A percentile compares a stretch with the other conserved stretches of the same genome.
Conservation (phyloP, 2,329 filamentous ascomycete genomes). For the Gnomoniopsis smithogilvyi region DNA sequence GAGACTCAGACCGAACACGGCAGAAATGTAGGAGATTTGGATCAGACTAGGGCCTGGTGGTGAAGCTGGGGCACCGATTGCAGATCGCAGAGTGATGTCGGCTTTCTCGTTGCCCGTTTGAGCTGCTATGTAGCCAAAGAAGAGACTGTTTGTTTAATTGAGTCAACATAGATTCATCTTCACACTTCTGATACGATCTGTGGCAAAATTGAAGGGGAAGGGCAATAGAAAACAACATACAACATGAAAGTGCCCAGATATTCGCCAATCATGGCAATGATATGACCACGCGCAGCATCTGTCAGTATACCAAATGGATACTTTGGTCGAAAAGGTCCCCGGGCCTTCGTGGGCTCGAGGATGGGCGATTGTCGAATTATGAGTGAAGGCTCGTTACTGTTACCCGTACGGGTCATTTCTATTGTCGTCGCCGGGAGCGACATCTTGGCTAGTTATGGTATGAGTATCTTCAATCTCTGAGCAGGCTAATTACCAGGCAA, state of each 20-base stretch:
- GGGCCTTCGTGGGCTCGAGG: constrained; percentile 1
- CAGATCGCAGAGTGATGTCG: constrained; percentile 1
- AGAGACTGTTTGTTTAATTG: not conserved
- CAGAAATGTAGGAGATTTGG: constrained; percentile 18
- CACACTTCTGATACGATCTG: no score
- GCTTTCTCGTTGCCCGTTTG: constrained; percentile 10
- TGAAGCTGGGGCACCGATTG: not conserved
- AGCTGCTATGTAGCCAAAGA: constrained; percentile 4
- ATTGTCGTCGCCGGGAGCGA: constrained; percentile 2
- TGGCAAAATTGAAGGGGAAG: no score
- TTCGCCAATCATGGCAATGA: constrained; percentile 5
- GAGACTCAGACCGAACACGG: constrained; percentile 8
- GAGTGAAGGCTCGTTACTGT: not conserved
- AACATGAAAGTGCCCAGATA: constrained; percentile 11
- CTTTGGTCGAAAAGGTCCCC: not conserved
- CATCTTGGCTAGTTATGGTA: not conserved
- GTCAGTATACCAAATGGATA: not conserved
- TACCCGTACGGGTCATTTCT: not conserved
- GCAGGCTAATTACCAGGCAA: no score
- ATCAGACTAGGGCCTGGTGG: constrained; percentile 5
- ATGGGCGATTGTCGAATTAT: constrained; percentile 2
- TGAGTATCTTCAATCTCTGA: not conserved
- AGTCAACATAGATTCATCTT: not conserved
- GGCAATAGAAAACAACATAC: not conserved
- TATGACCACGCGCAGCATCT: not conserved